Base-by-base conservation (phyloP, 2,329 filamentous ascomycete species). In the Neophaeococcomyces mojaviensis region DNA sequence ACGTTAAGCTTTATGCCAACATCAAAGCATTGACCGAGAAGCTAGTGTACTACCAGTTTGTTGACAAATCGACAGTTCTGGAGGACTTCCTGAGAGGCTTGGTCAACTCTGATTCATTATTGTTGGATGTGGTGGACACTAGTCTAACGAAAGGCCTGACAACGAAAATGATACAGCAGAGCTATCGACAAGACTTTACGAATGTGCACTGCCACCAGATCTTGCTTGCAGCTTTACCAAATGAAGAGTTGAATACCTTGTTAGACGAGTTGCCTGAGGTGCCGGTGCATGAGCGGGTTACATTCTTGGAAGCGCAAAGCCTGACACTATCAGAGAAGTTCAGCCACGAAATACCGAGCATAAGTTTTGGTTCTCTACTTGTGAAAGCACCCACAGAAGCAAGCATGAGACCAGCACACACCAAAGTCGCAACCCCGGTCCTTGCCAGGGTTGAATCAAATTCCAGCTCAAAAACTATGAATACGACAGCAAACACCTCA, bases 161-260 rank as follows among this genome's bases (percentile, higher is more conserved):
- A 3, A 65, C 69, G 51, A 66, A 70, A 60, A 74, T 74, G 52
- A 66, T 74, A 52, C 58, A 61, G 55, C 58, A 59, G 49, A 52
- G 54, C 42, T 73, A 81, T 61, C 73, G 74, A 54, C 59, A 77
- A 39, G 70, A 74, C 59, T 63, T 78, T 41, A 67, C 73, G 60
- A 73, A 80, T 54, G 73, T 70, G 51, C 77, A 79, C 54, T 82
- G 78, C 57, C 76, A 75, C 44, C 76, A 79, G 46, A 71, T 82
- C 43, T 65, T 81, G 39, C 66, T 82, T 30, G 79, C 77, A 7
- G 79, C 77, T 59, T 75, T 74, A 12, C 72, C 76, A 48, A 74
- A 77, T 60, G 71, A 71, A 46, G 68, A 72, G 18, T 63, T 82
- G 9, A 70, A 77, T 56, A 67, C 74, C 28, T 68, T 69, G 41